A percentile compares a stretch with the other conserved stretches of the same genome.
Conservation (phyloP, 106 monocot genomes). For the Dendrobium chrysotoxum region DNA sequence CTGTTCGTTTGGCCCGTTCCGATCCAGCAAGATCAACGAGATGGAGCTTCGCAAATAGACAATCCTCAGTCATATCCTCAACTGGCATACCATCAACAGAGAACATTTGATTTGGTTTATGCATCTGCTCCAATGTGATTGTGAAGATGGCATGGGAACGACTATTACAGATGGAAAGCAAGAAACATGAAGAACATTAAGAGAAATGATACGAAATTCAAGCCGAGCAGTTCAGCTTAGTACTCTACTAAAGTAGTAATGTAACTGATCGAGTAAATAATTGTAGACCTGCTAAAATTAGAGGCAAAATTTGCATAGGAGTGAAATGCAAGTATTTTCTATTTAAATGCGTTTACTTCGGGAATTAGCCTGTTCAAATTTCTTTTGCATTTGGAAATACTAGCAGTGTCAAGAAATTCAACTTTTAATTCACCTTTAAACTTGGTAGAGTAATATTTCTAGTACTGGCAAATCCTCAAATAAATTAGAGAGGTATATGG, state of each 20-base stretch:
- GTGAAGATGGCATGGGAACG: slow-evolving; percentile 99
- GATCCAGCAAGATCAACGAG: slow-evolving; percentile 99
- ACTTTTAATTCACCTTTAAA: neutral
- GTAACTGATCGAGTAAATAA: neutral
- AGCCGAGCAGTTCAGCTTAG: neutral
- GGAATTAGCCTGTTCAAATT: neutral
- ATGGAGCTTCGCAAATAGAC: slow-evolving; percentile 90
- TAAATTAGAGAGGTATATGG: neutral
- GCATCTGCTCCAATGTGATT: slow-evolving; percentile 97
- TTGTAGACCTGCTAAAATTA: neutral
- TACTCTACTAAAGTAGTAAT: neutral
- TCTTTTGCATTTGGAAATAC: neutral
- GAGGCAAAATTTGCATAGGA: neutral
- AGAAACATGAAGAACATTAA: slow-evolving; percentile 13
- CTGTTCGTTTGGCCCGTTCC: slow-evolving; percentile 93
- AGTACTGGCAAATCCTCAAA: neutral
- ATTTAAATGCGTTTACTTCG: neutral
- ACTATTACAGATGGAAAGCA: slow-evolving; percentile 33
- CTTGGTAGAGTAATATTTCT: neutral
- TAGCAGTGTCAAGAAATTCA: neutral
- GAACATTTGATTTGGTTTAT: slow-evolving; percentile 53
- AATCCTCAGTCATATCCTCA: slow-evolving; percentile 86
- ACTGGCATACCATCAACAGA: slow-evolving; percentile 39
- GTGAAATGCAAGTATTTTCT: neutral
- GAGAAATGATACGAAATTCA: slow-evolving; percentile 4